These are phyloP conservation scores for Chlorella sp. DNA, from an alignment of 139 green algal species.

Conservation along the genomic window DNA sequence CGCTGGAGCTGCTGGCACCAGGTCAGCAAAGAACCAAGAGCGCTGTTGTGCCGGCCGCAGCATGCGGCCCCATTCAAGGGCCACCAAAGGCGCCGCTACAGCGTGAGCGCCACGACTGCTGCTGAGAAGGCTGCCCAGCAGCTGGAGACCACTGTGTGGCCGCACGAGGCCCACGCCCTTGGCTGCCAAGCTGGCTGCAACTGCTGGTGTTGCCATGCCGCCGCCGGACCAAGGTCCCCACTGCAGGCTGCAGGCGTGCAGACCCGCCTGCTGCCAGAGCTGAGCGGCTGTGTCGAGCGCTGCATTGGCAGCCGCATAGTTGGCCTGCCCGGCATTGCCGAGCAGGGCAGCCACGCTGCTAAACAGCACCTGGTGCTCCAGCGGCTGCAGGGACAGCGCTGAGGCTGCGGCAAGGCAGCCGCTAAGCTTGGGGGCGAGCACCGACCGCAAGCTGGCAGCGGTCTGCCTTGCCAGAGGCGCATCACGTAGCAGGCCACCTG, in stretches of 20 bases:
- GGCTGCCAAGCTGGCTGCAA: constrained; percentile 59
- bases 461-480: constrained; percentile 65
- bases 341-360: constrained; percentile 80
- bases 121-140: constrained; percentile 57
- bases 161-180: constrained; percentile 67
- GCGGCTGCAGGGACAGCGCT: constrained; percentile 18
- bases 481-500: constrained; percentile 78
- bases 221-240: constrained; percentile 88
- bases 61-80: constrained; percentile 26
- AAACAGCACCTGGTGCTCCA: constrained; percentile 74
- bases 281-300: constrained; percentile 56
- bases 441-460: constrained; percentile 25
- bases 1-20: neutral
- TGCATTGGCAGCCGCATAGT: constrained; percentile 84
- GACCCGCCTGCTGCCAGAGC: neutral
- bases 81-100: neutral
- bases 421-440: constrained; percentile 58
- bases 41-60: constrained; percentile 1
- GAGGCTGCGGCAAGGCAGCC: neutral
- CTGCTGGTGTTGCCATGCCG: constrained; percentile 78
- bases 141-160: neutral
- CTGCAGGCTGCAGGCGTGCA: constrained; percentile 53
- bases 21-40: neutral
- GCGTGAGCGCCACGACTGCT: neutral
- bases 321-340: constrained; percentile 79